These are phyloP conservation scores for Funneliformis mosseae DNA, from an alignment of 192 early-diverging fungal species.

Conservation along the genomic window DNA sequence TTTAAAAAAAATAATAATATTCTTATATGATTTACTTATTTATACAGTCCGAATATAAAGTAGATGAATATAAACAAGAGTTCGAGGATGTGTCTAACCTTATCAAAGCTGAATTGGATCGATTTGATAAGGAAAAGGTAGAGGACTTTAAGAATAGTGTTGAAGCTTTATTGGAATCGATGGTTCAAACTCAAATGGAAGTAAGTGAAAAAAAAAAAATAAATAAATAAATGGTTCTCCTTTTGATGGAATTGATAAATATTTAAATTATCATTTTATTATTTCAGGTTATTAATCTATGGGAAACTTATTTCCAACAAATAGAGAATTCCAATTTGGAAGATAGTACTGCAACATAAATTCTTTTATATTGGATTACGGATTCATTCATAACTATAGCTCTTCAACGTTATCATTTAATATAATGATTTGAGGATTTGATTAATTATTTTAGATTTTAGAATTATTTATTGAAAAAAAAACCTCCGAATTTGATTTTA, in stretches of 20 bases:
- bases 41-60: conserved; percentile 46
- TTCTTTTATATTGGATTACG: neutral
- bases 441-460: too few relatives aligned
- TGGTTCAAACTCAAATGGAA: conserved; percentile 82
- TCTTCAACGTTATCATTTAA: too few relatives aligned
- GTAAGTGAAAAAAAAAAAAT: neutral
- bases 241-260: neutral
- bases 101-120: conserved; percentile 72
- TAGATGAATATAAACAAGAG: conserved; percentile 58
- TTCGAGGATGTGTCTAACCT: conserved; percentile 77
- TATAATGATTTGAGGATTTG: too few relatives aligned
- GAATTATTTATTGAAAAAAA: too few relatives aligned
- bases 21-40: conserved; percentile 33
- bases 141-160: conserved; percentile 77
- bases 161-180: conserved; percentile 70
- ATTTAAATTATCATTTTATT: neutral
- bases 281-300: conserved; percentile 25
- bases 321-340: conserved; percentile 9
- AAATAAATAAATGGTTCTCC: neutral
- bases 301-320: conserved; percentile 30
- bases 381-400: too few relatives aligned
- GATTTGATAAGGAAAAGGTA: conserved; percentile 79
- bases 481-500: too few relatives aligned
- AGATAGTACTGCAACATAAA: neutral
- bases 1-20: conserved; percentile 31